phyloP scores from a whole-genome alignment of 192 early-diverging fungal species.

The Linnemannia exigua region DNA sequence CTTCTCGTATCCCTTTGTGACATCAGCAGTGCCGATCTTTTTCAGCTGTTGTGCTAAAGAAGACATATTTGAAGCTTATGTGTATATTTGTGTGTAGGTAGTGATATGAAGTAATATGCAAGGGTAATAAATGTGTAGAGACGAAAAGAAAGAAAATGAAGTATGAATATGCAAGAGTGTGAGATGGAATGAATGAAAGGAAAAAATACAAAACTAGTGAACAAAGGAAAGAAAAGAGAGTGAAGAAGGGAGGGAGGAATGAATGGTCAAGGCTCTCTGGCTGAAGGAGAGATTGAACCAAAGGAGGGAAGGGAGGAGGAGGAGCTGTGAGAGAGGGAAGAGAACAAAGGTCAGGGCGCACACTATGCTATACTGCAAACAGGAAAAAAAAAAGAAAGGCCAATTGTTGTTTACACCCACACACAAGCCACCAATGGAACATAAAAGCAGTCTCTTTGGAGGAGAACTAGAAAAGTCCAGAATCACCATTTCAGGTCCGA shows the following conservation, averaged over 20 bases:
- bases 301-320: too few relatives aligned
- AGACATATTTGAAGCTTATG: conserved; percentile 66
- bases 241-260: not conserved
- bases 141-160: not conserved
- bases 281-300: conserved; percentile 11
- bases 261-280: not conserved
- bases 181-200: not conserved
- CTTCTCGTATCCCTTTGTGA: conserved; percentile 65
- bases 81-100: not conserved
- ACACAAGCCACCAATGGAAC: not conserved
- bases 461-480: not conserved
- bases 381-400: conserved; percentile 17
- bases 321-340: not conserved
- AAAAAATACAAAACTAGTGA: not conserved
- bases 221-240: not conserved
- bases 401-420: not conserved
- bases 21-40: conserved; percentile 72
- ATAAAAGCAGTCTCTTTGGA: not conserved
- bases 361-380: not conserved
- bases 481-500: not conserved
- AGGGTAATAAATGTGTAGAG: not conserved
- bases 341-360: not conserved
- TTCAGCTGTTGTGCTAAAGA: conserved; percentile 77
- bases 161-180: conserved; percentile 7
- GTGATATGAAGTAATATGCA: not conserved